Base-by-base conservation (phyloP, 306 rosid genomes). In the Erythrophleum fordii region DNA sequence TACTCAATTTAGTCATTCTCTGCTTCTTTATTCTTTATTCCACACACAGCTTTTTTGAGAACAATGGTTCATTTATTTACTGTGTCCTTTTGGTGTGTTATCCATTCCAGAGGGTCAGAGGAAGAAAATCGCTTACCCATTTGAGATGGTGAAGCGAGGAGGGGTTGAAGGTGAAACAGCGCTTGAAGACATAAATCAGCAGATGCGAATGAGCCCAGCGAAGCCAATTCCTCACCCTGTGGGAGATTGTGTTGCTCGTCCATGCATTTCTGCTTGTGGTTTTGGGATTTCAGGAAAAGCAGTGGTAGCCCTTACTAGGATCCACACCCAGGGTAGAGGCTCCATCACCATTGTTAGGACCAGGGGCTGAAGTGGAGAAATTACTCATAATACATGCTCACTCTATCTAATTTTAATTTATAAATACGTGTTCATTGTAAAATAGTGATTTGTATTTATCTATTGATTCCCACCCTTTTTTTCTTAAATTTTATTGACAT, bases 261-360 rank as follows among this genome's bases (percentile, higher is more conserved):
- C 82, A 20, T 25, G 53, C 78, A 61, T 5, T 26, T 71, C 64
- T 18, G 74, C 52, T 14, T 8, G 67, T 4, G 81, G 46, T 17
- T 42, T 60, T 42, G 71, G 79, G 20, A 44, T 64, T 1, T 64
- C 80, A 42, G 79, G 79, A 34, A 77, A 82, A 72, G 71, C 29
- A 64, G 82, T 77, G 79, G 35, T 44, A 37, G 62, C 79, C 8
- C 53, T 65, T 35, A 42, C 79, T 0, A 65, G 75, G 64, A 65
- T 78, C 65, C 83, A 28, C 28, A 83, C 83, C 22, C 28, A 42
- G 66, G 86, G 80, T 17, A 45, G 76, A 73, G 80, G 83, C 29
- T 83, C 86, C 41, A 78, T 78, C 49, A 78, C 77, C 80, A 56
- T 83, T 46, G 60, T 67, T 14, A 78, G 80, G 49, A 83, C 77